Conservation (phyloP, 2,329 filamentous ascomycete genomes). For the Boeremia exigua region DNA sequence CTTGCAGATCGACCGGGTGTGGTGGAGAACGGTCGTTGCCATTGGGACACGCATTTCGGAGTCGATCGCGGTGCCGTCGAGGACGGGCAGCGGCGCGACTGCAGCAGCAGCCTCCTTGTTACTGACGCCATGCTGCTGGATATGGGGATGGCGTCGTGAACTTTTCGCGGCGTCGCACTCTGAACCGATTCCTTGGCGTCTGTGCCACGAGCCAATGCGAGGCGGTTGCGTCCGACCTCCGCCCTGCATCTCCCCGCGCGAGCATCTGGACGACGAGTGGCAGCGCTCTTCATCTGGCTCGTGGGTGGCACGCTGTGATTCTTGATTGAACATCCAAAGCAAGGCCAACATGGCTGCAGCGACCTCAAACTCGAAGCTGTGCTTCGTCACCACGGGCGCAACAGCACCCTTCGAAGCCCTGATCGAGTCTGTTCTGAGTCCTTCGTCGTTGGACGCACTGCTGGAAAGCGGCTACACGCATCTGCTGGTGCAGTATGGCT, state of each 20-base stretch:
- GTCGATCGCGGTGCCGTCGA: slow-evolving; percentile 26
- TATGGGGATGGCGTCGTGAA: slow-evolving; percentile 27
- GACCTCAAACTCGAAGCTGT: slow-evolving; percentile 53
- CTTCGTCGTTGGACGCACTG: slow-evolving; percentile 69
- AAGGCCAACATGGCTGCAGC: slow-evolving; percentile 19
- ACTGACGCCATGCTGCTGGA: slow-evolving; percentile 44
- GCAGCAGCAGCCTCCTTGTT: slow-evolving; percentile 41
- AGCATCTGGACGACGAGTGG: not conserved
- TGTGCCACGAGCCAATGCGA: slow-evolving; percentile 29
- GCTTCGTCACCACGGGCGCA: slow-evolving; percentile 90
- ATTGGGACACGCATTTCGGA: slow-evolving; percentile 32
- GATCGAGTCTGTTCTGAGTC: slow-evolving; percentile 68
- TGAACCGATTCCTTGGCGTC: slow-evolving; percentile 26
- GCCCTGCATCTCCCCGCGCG: slow-evolving; percentile 14
- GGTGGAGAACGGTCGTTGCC: slow-evolving; percentile 43
- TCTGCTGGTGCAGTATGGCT: slow-evolving; percentile 81
- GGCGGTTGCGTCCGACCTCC: slow-evolving; percentile 30
- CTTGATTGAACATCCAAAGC: not conserved
- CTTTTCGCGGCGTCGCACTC: slow-evolving; percentile 36
- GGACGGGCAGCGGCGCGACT: slow-evolving; percentile 38
- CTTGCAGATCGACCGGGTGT: slow-evolving; percentile 29
- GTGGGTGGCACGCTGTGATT: not conserved
- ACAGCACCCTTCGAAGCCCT: slow-evolving; percentile 83
- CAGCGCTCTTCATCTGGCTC: not conserved
- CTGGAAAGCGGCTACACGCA: slow-evolving; percentile 68